These are phyloP conservation scores for Sideroxylon spinosum DNA, from an alignment of 179 eudicot species.

Conservation along the genomic window DNA sequence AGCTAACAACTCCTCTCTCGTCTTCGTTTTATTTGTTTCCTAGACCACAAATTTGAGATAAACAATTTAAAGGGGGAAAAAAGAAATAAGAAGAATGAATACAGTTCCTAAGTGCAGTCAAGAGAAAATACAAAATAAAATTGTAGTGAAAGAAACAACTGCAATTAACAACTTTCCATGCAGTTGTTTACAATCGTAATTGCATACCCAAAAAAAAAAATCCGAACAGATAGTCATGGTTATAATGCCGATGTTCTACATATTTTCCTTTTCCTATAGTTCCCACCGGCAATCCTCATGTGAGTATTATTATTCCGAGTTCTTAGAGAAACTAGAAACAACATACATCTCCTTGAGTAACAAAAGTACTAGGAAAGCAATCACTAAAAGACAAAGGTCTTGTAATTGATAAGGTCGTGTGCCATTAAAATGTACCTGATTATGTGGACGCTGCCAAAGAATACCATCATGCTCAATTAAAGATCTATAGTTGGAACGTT, in stretches of 20 bases:
- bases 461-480: conserved; percentile 80
- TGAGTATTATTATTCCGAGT: too few relatives aligned
- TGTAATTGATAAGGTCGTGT: background rate
- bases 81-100: background rate
- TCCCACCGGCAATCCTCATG: background rate
- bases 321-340: too few relatives aligned
- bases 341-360: background rate
- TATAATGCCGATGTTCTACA: background rate
- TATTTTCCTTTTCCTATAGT: background rate
- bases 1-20: conserved; percentile 87
- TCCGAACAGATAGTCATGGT: background rate
- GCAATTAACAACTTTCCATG: background rate
- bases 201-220: background rate
- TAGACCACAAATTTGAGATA: conserved; percentile 21
- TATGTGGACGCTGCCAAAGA: conserved; percentile 46
- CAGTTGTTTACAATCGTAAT: background rate
- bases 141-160: background rate
- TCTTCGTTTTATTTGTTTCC: conserved; percentile 54
- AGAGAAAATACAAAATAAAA: background rate
- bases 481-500: conserved; percentile 63
- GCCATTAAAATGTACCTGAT: conserved; percentile 42
- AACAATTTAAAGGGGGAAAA: background rate
- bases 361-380: background rate
- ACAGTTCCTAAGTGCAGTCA: background rate
- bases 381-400: background rate